Percentiles rank a stretch among this genome's conserved stretches.
phyloP scores from a whole-genome alignment of 2,329 filamentous ascomycete genomes.

The Verticillium longisporum region DNA sequence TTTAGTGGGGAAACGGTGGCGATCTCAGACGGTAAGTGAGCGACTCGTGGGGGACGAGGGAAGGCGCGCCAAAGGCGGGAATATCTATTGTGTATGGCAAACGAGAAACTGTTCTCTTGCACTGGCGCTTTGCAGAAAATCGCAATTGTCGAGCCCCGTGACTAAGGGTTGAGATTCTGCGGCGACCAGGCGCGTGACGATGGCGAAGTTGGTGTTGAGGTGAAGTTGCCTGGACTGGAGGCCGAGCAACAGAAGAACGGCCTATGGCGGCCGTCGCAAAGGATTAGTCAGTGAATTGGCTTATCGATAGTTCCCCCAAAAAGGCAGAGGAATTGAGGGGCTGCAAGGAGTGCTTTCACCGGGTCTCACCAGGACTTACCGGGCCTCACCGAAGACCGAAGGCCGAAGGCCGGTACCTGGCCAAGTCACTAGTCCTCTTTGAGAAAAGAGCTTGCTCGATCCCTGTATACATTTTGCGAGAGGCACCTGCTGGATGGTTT shows the following conservation, averaged over 20 bases:
- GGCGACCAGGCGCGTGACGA: neutral
- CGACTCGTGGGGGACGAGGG: neutral
- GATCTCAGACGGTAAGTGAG: neutral
- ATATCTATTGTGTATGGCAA: neutral
- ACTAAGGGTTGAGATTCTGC: neutral
- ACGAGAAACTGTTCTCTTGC: neutral
- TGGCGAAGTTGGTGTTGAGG: neutral
- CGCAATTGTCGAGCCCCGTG: neutral
- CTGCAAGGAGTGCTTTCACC: neutral
- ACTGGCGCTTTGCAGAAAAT: neutral
- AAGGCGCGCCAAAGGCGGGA: neutral
- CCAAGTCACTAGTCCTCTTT: neutral
- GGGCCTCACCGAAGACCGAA: neutral
- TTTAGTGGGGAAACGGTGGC: neutral
- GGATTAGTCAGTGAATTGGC: neutral
- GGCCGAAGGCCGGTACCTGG: neutral
- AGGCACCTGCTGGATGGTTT: neutral
- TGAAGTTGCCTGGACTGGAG: neutral
- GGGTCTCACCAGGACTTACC: neutral
- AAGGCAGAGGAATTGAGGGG: neutral
- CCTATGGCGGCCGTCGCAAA: neutral
- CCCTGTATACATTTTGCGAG: neutral
- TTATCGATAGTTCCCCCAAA: neutral
- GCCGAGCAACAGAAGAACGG: neutral
- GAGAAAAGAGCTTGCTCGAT: neutral